Percentiles rank a stretch among this genome's conserved stretches.
Evolutionary conservation across 495 filamentous ascomycete species (phyloP).

Genomic region (Daldinia bambusicola): DNA sequence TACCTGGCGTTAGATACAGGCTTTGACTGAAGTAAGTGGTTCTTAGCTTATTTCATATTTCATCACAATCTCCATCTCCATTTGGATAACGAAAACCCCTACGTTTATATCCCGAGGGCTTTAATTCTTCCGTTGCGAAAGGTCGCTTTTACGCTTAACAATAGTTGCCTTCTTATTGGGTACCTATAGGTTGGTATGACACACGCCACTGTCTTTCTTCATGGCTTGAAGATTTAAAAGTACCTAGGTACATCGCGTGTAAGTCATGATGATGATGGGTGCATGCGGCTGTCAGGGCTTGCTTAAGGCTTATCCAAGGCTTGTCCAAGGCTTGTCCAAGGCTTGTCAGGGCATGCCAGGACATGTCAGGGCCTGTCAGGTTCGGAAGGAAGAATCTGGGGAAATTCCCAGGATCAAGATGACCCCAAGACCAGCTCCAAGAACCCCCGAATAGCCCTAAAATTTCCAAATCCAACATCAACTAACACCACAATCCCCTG

Average conservation of each 20-base stretch:
- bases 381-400: conserved; percentile 33
- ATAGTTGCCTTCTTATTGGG: conserved; percentile 31
- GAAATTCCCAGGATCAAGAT: conserved; percentile 20
- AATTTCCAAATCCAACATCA: neutral
- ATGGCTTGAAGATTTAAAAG: neutral
- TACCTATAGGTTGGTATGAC: conserved; percentile 12
- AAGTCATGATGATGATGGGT: conserved; percentile 12
- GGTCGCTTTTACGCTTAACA: conserved; percentile 11
- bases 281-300: conserved; percentile 31
- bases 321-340: too few species aligned
- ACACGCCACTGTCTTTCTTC: conserved; percentile 7
- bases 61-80: neutral
- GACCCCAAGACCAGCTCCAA: conserved; percentile 2
- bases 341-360: too few species aligned
- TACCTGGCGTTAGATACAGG: too few species aligned
- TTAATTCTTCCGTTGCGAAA: neutral
- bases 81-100: neutral
- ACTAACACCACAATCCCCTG: conserved; percentile 40
- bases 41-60: neutral
- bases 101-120: neutral
- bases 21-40: too few species aligned
- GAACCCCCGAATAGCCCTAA: conserved; percentile 1
- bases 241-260: conserved; percentile 20
- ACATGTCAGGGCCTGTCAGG: neutral
- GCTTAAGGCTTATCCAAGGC: too few species aligned